Evolutionary conservation across 257 asterid genomes (phyloP), one percentile per base, ranked within the genome.

Genomic region (Solanum chaucha): DNA sequence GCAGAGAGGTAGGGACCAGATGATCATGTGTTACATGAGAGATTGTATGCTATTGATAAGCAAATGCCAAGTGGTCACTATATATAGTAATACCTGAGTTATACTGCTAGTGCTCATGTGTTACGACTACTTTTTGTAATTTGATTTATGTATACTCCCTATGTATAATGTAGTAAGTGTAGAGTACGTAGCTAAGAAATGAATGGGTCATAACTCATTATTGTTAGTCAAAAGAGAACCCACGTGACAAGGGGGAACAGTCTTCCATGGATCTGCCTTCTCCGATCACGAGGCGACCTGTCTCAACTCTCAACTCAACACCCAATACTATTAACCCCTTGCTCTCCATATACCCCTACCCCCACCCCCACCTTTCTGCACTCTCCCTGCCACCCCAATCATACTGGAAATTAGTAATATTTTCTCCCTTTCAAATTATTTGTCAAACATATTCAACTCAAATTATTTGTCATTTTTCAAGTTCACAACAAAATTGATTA

Each of bases 261-360:
- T 94, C 98, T 94, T 93, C 98, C 95, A 95, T 92, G 95, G 97
- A 95, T 95, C 96, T 95, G 97, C 93, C 93, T 88, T 95, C 97
- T 80, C 95, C 98, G 96, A 96, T 96, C 98, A 94, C 98, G 98
- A 94, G 95, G 97, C 90, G 87, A 87, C 85, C 84, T 91, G 81
- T 85, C 84, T 78, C 64, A 78, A 41, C 24, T 46, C 67, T 80
- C 67, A 78, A 78, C 88, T 81, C 92, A 92, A 88, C 41, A 89
- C 83, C 91, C 91, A 87, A 91, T 78, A 44, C 32, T 36, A 77
- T 24, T 80, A 88, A 88, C 89, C 88, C 89, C 89, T 91, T 77
- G 28, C 84, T 91, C 92, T 94, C 94, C 90, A 93, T 91, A 88
- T 92, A 91, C 88, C 89, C 86, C 83, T 35, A 88, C 84, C 86